Conservation (phyloP, 768 basidiomycete genomes). For the Hygrophorus russula region DNA sequence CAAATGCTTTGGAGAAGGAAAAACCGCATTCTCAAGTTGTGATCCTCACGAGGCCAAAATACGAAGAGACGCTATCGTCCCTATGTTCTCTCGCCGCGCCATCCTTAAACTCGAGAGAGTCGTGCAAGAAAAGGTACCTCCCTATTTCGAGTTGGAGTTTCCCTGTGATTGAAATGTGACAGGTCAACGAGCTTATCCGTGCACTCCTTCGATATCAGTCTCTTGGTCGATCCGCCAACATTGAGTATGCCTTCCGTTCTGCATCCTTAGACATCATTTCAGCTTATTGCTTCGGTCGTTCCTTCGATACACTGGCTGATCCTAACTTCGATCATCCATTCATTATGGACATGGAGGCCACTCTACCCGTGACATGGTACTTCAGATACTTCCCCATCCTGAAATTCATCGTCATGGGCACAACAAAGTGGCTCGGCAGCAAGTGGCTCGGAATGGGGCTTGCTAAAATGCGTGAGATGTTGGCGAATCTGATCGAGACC, state of each 20-base stretch:
- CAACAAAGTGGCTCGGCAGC: background rate
- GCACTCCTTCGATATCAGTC: background rate
- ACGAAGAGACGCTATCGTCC: conserved; percentile 17
- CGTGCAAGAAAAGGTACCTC: conserved; percentile 17
- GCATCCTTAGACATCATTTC: conserved; percentile 20
- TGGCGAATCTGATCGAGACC: conserved; percentile 13
- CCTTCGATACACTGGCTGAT: conserved; percentile 13
- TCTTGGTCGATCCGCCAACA: conserved; percentile 9
- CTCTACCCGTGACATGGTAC: conserved; percentile 2
- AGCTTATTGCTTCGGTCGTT: conserved; percentile 19
- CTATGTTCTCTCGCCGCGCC: conserved; percentile 23
- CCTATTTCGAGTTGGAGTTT: background rate
- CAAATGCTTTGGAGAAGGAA: conserved; percentile 13
- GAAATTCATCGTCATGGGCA: conserved; percentile 7
- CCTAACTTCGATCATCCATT: conserved; percentile 17
- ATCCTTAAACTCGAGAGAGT: conserved; percentile 18
- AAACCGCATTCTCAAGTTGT: conserved; percentile 17
- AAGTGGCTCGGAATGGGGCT: background rate
- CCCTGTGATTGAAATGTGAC: background rate
- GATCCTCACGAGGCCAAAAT: conserved; percentile 17
- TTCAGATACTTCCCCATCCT: conserved; percentile 15
- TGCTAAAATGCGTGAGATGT: background rate
- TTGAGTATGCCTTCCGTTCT: conserved; percentile 16
- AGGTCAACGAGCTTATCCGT: too few species aligned
- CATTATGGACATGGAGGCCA: conserved; percentile 13